phyloP scores from a whole-genome alignment of 2,329 filamentous ascomycete genomes.

The Ceratocystis cubensis region DNA sequence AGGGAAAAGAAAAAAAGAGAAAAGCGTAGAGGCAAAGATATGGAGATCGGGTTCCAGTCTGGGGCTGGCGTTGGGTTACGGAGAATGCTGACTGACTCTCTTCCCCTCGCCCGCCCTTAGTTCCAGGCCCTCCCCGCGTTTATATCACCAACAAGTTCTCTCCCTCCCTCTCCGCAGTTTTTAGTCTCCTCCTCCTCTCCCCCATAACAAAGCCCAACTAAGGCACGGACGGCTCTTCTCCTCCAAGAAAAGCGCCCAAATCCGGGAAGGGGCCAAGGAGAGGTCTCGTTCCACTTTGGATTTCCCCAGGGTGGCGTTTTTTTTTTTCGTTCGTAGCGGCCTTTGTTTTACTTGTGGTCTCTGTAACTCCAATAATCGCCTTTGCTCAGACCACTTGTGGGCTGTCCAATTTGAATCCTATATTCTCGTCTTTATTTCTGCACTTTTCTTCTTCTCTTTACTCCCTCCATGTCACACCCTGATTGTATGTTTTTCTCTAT shows the following conservation, averaged over 20 bases:
- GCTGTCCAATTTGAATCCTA: conserved; percentile 7
- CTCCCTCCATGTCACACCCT: neutral
- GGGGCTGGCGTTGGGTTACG: neutral
- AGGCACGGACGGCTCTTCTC: neutral
- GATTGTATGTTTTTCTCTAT: neutral
- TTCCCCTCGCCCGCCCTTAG: neutral
- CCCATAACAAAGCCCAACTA: conserved; percentile 7
- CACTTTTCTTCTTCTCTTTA: neutral
- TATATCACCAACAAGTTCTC: neutral
- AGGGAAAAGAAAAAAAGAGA: neutral
- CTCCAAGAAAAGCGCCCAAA: neutral
- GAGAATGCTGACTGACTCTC: neutral
- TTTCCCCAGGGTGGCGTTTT: neutral
- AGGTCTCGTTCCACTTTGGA: conserved; percentile 1
- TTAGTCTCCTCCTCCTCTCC: conserved; percentile 3
- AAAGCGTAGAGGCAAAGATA: neutral
- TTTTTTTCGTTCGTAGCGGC: neutral
- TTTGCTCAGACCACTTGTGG: conserved; percentile 8
- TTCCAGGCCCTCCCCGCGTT: neutral
- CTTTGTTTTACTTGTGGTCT: neutral
- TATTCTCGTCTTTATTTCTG: neutral
- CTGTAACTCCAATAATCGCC: neutral
- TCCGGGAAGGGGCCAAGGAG: neutral
- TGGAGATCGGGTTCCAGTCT: neutral
- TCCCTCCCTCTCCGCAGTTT: neutral